These are phyloP conservation scores for Talaromyces sp. DNA, from an alignment of 2,329 filamentous ascomycete genomes.

Conservation along the genomic window DNA sequence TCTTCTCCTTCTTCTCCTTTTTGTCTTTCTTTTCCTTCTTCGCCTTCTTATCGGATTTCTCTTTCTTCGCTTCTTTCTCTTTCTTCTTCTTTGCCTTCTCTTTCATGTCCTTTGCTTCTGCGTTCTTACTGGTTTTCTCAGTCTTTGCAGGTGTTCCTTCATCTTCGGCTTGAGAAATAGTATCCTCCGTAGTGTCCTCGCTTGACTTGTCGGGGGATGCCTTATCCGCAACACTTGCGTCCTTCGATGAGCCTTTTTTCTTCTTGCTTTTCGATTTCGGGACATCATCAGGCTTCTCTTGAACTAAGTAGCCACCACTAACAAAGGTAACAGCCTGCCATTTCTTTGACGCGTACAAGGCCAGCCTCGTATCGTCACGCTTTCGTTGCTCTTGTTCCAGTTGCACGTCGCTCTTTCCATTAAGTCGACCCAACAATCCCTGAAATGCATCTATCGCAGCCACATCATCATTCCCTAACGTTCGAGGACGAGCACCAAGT, in stretches of 20 bases:
- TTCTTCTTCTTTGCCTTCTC: slow-evolving; percentile 31
- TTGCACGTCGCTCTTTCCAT: slow-evolving; percentile 74
- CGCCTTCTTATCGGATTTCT: neutral
- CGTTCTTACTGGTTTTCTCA: neutral
- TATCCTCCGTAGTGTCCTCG: neutral
- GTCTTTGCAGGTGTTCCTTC: neutral
- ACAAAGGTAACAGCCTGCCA: slow-evolving; percentile 83
- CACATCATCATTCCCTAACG: slow-evolving; percentile 60
- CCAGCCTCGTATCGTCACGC: slow-evolving; percentile 65
- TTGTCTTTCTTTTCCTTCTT: slow-evolving; percentile 5
- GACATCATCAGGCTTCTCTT: slow-evolving; percentile 48
- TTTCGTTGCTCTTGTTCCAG: slow-evolving; percentile 65
- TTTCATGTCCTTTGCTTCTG: slow-evolving; percentile 22
- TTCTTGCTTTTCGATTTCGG: slow-evolving; percentile 35
- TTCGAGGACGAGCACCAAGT: slow-evolving; percentile 72
- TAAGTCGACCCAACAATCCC: slow-evolving; percentile 78
- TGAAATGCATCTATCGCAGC: slow-evolving; percentile 85
- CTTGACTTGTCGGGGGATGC: neutral
- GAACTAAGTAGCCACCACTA: slow-evolving; percentile 67
- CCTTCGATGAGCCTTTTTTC: slow-evolving; percentile 19
- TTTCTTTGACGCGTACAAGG: slow-evolving; percentile 66
- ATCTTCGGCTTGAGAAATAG: neutral
- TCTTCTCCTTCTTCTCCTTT: slow-evolving; percentile 21
- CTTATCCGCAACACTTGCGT: neutral
- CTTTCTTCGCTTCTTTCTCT: slow-evolving; percentile 22